These are phyloP conservation scores for Suhomyces kilbournensis DNA, from an alignment of 805 yeast species.

Conservation along the genomic window DNA sequence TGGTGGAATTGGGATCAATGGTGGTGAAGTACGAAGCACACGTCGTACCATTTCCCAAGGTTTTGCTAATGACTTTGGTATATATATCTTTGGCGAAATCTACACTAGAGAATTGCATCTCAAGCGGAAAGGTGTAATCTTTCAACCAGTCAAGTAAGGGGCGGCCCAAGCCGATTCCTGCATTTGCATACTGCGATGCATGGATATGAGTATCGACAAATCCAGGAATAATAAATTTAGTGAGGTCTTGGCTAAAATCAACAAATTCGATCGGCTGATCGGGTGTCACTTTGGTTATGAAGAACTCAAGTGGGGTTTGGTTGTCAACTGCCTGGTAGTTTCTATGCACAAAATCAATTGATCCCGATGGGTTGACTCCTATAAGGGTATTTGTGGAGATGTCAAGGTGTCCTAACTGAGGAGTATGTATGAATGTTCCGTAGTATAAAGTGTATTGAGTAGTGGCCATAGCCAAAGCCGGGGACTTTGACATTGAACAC, in stretches of 20 bases:
- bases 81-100: conserved; percentile 61
- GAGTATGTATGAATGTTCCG: conserved; percentile 77
- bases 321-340: conserved; percentile 6
- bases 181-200: conserved; percentile 44
- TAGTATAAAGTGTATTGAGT: conserved; percentile 46
- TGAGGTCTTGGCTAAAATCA: conserved; percentile 32
- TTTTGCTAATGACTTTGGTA: conserved; percentile 60
- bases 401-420: conserved; percentile 54
- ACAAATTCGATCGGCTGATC: conserved; percentile 12
- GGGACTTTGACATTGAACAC: too few relatives aligned
- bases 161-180: conserved; percentile 71
- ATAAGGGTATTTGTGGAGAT: conserved; percentile 53
- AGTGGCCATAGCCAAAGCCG: conserved; percentile 2
- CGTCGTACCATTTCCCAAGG: conserved; percentile 82
- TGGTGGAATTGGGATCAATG: conserved; percentile 73
- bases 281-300: neutral
- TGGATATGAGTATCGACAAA: conserved; percentile 46
- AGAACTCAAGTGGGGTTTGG: neutral
- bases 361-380: conserved; percentile 61
- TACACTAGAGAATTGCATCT: conserved; percentile 50
- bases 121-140: conserved; percentile 86
- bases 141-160: conserved; percentile 88
- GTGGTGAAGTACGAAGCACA: conserved; percentile 92
- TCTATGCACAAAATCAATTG: conserved; percentile 39
- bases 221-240: conserved; percentile 60